Conservation (phyloP, 805 yeast species). For the Metschnikowia lunata region DNA sequence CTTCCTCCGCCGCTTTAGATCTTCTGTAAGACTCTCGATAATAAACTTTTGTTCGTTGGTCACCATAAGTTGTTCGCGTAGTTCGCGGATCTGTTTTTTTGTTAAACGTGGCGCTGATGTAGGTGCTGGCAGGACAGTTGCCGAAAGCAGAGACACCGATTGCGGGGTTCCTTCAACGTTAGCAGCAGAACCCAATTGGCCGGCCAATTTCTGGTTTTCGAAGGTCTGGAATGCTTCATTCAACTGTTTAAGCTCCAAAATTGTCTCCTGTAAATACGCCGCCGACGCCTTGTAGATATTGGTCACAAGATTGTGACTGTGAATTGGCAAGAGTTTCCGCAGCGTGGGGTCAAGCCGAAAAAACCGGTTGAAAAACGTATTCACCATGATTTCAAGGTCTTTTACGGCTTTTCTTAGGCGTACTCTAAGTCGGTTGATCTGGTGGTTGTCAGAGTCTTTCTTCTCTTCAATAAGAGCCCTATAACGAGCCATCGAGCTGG, state of each 20-base stretch:
- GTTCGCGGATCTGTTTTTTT: slow-evolving; percentile 50
- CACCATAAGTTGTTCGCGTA: slow-evolving; percentile 77
- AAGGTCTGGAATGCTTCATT: slow-evolving; percentile 42
- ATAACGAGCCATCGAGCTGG: slow-evolving; percentile 21
- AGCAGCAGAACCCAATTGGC: slow-evolving; percentile 2
- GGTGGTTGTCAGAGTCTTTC: slow-evolving; percentile 13
- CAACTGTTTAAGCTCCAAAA: slow-evolving; percentile 58
- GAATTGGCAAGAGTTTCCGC: neutral
- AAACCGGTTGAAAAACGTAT: slow-evolving; percentile 20
- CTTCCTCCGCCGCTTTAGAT: slow-evolving; percentile 59
- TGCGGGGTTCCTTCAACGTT: neutral
- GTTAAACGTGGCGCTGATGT: slow-evolving; percentile 30
- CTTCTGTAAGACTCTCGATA: slow-evolving; percentile 59
- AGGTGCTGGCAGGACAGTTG: slow-evolving; percentile 4
- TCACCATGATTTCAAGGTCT: slow-evolving; percentile 28
- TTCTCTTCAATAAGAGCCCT: slow-evolving; percentile 11
- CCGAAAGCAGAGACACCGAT: slow-evolving; percentile 2
- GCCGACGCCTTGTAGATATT: slow-evolving; percentile 57
- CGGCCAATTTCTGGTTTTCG: slow-evolving; percentile 22
- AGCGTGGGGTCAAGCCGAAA: slow-evolving; percentile 2
- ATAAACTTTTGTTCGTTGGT: slow-evolving; percentile 77
- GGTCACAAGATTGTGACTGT: slow-evolving; percentile 27
- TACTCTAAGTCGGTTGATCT: slow-evolving; percentile 19
- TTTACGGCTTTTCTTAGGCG: slow-evolving; percentile 24
- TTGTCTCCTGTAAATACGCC: slow-evolving; percentile 59